A percentile compares a stretch with the other conserved stretches of the same genome.
These are phyloP conservation scores for Camellia sinensis DNA, from an alignment of 148 eudicot genomes.

Conservation along the genomic window DNA sequence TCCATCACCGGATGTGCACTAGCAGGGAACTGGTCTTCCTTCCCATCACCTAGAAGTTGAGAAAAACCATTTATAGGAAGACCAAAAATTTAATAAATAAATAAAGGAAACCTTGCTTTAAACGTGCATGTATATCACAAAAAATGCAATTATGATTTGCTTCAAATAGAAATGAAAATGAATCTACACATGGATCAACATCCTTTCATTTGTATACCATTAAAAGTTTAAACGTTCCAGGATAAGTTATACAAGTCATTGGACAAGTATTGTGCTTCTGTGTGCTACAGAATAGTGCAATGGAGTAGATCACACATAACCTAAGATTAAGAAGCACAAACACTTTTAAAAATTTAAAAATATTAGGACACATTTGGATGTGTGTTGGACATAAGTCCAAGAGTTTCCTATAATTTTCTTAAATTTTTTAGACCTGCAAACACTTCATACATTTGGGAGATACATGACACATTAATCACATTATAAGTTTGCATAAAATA, in stretches of 20 bases:
- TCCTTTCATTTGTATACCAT: background rate
- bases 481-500: too few relatives aligned
- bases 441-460: too few relatives aligned
- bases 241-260: background rate
- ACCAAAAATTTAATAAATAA: background rate
- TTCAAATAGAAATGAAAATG: background rate
- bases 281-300: background rate
- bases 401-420: too few relatives aligned
- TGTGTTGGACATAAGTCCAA: too few relatives aligned
- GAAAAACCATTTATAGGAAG: background rate
- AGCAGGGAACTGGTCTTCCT: constrained; percentile 1
- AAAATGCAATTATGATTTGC: background rate
- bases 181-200: background rate
- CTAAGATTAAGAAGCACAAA: background rate
- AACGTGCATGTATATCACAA: too few relatives aligned
- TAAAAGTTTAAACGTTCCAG: constrained; percentile 1
- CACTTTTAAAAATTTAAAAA: too few relatives aligned
- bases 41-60: constrained; percentile 16
- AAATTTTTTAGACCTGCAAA: too few relatives aligned
- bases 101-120: background rate
- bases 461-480: too few relatives aligned
- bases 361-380: too few relatives aligned
- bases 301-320: background rate
- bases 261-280: too few relatives aligned
- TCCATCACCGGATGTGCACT: constrained; percentile 9